Conservation (phyloP, 2,329 filamentous ascomycete species). For the Furcasterigmium furcatum region DNA sequence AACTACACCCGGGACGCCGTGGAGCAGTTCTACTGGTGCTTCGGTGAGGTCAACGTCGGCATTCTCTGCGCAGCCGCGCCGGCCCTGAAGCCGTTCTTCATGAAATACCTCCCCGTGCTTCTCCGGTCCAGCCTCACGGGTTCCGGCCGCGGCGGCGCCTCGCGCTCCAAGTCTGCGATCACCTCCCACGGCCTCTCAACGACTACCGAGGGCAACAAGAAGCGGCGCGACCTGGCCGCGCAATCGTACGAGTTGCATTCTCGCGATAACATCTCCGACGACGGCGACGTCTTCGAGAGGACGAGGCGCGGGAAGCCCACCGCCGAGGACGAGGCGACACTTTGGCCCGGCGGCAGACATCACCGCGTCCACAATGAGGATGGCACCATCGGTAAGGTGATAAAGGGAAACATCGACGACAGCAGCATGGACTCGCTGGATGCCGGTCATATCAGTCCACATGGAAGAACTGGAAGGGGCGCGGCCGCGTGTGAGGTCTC, state of each 20-base stretch:
- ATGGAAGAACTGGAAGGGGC: no score
- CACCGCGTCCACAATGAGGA: no score
- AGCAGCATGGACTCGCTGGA: no score
- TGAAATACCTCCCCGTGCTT: constrained; percentile 12
- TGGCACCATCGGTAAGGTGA: no score
- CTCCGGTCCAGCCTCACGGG: constrained; percentile 4
- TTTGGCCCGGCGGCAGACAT: constrained; percentile 9
- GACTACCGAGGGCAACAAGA: constrained; percentile 7
- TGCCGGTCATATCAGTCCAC: no score
- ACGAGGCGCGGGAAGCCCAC: not conserved
- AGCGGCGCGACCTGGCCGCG: constrained; percentile 10
- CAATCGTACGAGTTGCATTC: constrained; percentile 12
- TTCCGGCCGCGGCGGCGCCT: not conserved
- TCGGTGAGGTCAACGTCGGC: constrained; percentile 10
- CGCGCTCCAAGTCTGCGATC: constrained; percentile 1
- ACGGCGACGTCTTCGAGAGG: constrained; percentile 1
- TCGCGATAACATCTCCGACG: constrained; percentile 3
- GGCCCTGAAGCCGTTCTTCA: constrained; percentile 15
- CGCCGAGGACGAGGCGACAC: constrained; percentile 5
- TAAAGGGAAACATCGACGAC: no score
- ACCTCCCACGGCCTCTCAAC: not conserved
- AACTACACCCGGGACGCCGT: constrained; percentile 23
- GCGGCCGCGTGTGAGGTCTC: no score
- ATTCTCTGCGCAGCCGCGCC: constrained; percentile 12
- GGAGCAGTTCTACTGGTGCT: constrained; percentile 24